Conservation (phyloP, 2,329 filamentous ascomycete species). For the Plectosphaerella sp. region DNA sequence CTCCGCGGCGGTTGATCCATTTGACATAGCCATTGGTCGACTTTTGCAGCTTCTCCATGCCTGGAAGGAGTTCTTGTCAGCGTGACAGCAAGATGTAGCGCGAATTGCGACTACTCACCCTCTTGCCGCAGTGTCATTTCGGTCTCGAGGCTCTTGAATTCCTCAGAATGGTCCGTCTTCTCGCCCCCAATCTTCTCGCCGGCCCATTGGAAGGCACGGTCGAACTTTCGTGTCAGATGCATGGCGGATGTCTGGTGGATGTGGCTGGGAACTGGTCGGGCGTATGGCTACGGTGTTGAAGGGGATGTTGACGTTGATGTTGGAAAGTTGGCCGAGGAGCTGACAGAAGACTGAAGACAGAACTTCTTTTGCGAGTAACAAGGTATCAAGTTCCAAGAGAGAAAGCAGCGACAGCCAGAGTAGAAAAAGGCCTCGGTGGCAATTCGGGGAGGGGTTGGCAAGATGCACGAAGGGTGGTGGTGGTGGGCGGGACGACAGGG, state of each 20-base stretch:
- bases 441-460: background rate
- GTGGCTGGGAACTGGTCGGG: background rate
- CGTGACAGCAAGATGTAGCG: background rate
- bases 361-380: too few species aligned
- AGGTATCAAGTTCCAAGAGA: too few species aligned
- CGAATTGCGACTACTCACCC: slow-evolving; percentile 48
- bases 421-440: background rate
- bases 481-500: background rate
- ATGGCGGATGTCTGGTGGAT: slow-evolving; percentile 25
- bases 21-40: slow-evolving; percentile 86
- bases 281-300: background rate
- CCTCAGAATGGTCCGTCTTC: slow-evolving; percentile 81
- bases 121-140: slow-evolving; percentile 90
- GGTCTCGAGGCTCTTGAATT: slow-evolving; percentile 84
- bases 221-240: slow-evolving; percentile 77
- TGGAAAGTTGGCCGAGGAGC: background rate
- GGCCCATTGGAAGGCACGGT: slow-evolving; percentile 96
- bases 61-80: slow-evolving; percentile 36
- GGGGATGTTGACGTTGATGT: background rate
- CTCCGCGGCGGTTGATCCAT: slow-evolving; percentile 77
- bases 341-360: background rate
- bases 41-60: slow-evolving; percentile 84
- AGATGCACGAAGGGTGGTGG: background rate
- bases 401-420: too few species aligned
- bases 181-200: slow-evolving; percentile 94